Conservation (phyloP, 2,329 filamentous ascomycete genomes). For the Paradendryphiella salina region DNA sequence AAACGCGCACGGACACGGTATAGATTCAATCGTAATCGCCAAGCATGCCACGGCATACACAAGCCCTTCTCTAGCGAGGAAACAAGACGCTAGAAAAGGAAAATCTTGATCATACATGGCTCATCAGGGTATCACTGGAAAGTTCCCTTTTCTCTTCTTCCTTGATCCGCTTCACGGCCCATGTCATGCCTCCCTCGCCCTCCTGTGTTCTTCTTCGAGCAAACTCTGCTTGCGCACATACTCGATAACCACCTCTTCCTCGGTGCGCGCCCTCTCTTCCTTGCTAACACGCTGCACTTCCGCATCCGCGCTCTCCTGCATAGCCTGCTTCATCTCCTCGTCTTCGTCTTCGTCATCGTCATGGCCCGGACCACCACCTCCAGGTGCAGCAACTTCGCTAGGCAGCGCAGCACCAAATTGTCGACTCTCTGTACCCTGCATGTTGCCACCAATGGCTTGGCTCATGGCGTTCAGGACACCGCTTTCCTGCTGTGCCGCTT, state of each 20-base stretch:
- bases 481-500: slow-evolving; percentile 13
- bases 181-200: slow-evolving; percentile 13
- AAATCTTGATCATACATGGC: neutral
- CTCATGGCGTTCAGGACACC: slow-evolving; percentile 14
- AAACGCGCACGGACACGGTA: no score
- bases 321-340: slow-evolving; percentile 31
- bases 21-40: no score
- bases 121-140: slow-evolving; percentile 7
- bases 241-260: slow-evolving; percentile 75
- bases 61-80: neutral
- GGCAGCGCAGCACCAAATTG: neutral
- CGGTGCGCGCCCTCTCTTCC: slow-evolving; percentile 52
- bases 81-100: neutral
- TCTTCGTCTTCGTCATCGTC: neutral
- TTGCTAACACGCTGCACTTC: slow-evolving; percentile 49
- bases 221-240: slow-evolving; percentile 78
- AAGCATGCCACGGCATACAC: slow-evolving; percentile 19
- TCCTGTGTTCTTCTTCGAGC: slow-evolving; percentile 57
- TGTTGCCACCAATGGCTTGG: slow-evolving; percentile 7
- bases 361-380: neutral
- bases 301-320: slow-evolving; percentile 34
- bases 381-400: neutral
- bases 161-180: no score
- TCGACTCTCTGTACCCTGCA: neutral
- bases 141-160: neutral